Evolutionary conservation across 768 basidiomycete species (phyloP), one percentile per base, ranked within the genome.

Genomic region (Crepidotus variabilis): DNA sequence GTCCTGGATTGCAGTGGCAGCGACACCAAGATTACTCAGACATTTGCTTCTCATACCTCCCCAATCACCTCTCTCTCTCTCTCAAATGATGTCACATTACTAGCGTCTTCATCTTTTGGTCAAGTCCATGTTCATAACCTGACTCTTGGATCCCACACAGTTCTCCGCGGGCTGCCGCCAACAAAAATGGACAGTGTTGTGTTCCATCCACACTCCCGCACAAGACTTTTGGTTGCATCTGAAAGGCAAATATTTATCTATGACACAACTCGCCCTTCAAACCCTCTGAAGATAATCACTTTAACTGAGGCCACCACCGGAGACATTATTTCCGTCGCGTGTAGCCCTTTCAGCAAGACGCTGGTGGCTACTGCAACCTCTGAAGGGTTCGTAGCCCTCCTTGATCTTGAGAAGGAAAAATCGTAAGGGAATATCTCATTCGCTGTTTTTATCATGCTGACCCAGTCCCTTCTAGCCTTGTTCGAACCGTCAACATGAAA

Each of bases 321-420:
- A 7, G 68, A 79, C n/a, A 77, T 90, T 21, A 68, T 80, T 3
- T 78, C 78, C 11, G 67, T 90, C 8, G 75, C 82, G 6, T 83
- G 81, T 58, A 89, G 88, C 59, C 87, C 89, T 6, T 90, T 89
- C 68, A 90, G 88, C 70, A 90, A 86, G 72, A 86, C 85, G 1
- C 71, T 91, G 33, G 74, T 87, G 22, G 84, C 85, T 2, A 78
- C 79, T 45, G 82, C 79, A 1, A 85, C 78, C 43, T 72, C 78
- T 11, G 72, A 69, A 3, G 88, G 87, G 1, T 70, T 72, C 45
- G 74, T 91, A 10, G 75, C 69, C 2, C 74, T 90, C 7, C 69
- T 90, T 50, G 90, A 92, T 64, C 65, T 92, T 21, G 87, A 91
- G 50, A 90, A 89, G 66, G 87, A 90, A 56, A 84, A 84, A 61